Conservation (phyloP, 2,329 filamentous ascomycete species). For the Fusarium poae region DNA sequence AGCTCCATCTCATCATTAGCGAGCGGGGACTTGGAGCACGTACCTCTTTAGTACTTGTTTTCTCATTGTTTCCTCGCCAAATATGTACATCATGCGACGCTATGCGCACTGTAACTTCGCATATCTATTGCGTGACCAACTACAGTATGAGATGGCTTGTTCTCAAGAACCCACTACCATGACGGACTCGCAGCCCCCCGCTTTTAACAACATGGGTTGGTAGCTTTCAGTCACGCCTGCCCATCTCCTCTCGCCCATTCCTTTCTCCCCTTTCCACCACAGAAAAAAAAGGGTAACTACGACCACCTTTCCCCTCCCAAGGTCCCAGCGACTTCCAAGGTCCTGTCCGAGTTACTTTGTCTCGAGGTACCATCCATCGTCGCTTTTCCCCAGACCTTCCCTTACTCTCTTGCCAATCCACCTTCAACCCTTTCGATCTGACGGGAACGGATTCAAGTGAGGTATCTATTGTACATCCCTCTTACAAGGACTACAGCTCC, state of each 20-base stretch:
- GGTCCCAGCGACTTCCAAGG: slow-evolving; percentile 51
- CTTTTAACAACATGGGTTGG: slow-evolving; percentile 37
- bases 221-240: slow-evolving; percentile 49
- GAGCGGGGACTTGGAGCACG: slow-evolving; percentile 33
- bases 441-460: slow-evolving; percentile 32
- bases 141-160: slow-evolving; percentile 6
- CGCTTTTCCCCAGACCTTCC: slow-evolving; percentile 45
- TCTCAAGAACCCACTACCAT: slow-evolving; percentile 6
- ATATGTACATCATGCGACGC: slow-evolving; percentile 9
- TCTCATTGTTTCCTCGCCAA: slow-evolving; percentile 34
- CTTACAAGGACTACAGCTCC: slow-evolving; percentile 29
- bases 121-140: accelerated
- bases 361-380: slow-evolving; percentile 55
- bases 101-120: slow-evolving; percentile 12
- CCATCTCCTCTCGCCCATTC: slow-evolving; percentile 50
- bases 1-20: slow-evolving; percentile 14
- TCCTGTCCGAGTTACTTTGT: slow-evolving; percentile 57
- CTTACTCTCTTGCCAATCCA: slow-evolving; percentile 40
- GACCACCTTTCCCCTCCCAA: slow-evolving; percentile 51
- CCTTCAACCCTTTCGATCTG: slow-evolving; percentile 39
- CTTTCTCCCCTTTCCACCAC: slow-evolving; percentile 51
- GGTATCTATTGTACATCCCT: slow-evolving; percentile 42
- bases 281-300: slow-evolving; percentile 53
- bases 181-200: slow-evolving; percentile 25
- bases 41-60: slow-evolving; percentile 45